These are phyloP conservation scores for Cupressus sempervirens DNA, from an alignment of 75 land plant genomes.

Conservation along the genomic window DNA sequence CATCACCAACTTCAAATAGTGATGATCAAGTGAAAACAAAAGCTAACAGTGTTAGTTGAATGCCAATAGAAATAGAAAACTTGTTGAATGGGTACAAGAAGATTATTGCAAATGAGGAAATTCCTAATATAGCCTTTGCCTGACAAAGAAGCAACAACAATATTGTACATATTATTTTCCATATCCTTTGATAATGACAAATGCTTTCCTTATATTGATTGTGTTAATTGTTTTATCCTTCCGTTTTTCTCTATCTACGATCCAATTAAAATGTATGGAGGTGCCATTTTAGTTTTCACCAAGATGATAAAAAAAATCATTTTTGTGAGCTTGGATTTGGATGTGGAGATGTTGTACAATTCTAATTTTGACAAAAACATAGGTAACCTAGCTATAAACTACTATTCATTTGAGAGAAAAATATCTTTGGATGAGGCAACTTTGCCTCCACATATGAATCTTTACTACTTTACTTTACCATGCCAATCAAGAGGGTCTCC, in stretches of 20 bases:
- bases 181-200: neutral
- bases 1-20: no score
- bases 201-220: neutral
- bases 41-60: no score
- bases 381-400: neutral
- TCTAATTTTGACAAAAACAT: neutral
- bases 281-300: neutral
- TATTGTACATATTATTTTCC: neutral
- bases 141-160: neutral
- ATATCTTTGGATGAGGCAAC: neutral
- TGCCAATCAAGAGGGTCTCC: no score
- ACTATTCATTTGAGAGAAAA: neutral
- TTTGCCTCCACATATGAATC: neutral
- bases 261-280: neutral
- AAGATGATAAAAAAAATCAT: neutral
- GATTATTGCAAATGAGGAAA: no score
- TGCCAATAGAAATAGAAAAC: no score
- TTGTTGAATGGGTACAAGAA: no score
- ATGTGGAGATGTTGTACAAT: neutral
- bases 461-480: neutral
- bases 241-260: neutral
- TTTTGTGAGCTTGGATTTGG: neutral
- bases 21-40: no score
- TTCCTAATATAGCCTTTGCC: neutral
- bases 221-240: no score